These are phyloP conservation scores for Crepidotus variabilis DNA, from an alignment of 768 basidiomycete genomes.

Conservation along the genomic window DNA sequence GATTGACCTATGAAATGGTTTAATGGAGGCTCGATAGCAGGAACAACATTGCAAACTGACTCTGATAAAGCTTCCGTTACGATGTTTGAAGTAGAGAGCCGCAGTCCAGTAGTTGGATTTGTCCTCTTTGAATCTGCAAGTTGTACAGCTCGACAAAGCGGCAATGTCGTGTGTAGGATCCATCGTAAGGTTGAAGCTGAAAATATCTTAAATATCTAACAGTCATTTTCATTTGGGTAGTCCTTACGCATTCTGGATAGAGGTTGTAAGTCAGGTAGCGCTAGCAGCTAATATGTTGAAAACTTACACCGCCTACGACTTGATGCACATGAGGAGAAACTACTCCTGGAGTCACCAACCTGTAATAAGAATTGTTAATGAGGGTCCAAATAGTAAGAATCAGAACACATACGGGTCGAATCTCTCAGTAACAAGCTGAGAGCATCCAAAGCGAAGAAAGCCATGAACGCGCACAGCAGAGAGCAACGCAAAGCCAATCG, in stretches of 20 bases:
- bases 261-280: conserved; percentile 4
- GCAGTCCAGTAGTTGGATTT: conserved; percentile 7
- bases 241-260: neutral
- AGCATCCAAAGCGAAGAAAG: neutral
- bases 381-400: no score
- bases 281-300: no score
- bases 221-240: neutral
- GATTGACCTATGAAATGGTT: neutral
- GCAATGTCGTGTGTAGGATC: conserved; percentile 13
- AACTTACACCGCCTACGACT: neutral
- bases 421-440: conserved; percentile 18
- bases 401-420: conserved; percentile 15
- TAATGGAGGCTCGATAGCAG: neutral
- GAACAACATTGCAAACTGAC: conserved; percentile 1
- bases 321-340: conserved; percentile 13
- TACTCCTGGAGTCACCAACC: conserved; percentile 13
- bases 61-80: conserved; percentile 16
- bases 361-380: neutral
- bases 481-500: neutral
- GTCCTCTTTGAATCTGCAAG: conserved; percentile 17
- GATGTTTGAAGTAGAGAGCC: conserved; percentile 19
- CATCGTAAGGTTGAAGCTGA: conserved; percentile 19
- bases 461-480: neutral
- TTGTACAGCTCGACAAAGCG: conserved; percentile 14
- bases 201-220: neutral